Evolutionary conservation across 83 land plant genomes (phyloP), one percentile per base, ranked within the genome.

Genomic region (Larix sibirica): DNA sequence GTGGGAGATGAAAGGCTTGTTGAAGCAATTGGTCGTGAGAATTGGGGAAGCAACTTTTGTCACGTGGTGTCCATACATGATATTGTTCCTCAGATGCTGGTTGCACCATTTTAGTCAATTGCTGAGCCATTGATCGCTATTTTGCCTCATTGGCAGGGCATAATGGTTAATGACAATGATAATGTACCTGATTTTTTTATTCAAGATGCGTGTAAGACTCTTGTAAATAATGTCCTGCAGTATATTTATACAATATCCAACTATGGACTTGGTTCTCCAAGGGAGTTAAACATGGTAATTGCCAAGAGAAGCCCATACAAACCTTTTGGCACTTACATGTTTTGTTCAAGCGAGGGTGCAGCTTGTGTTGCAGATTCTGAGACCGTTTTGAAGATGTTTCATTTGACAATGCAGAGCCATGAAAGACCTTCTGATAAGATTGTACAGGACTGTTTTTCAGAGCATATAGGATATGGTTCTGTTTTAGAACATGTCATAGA

Each of bases 1-100:
- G 83, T 92, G 6, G 92, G 92, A 54, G 85, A 90, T 67, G 33
- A 36, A 33, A 77, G 85, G 14, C 79, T 90, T 50, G 50, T 54
- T 26, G 90, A 90, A 77, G 90, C 92, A 9, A 70, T 90, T 59
- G 54, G 80, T n/a, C 83, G 94, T 31, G 92, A 92, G 42, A 83
- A 80, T 50, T 90, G 94, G 94, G 77, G 86, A 14, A 10, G 64
- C 21, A 71, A 33, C 40, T 90, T 92, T 84, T 47, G 83, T 0
- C 86, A 92, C 56, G 87, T 90, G 63, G 89, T 90, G 62, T 81
- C 67, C 79, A 80, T 65, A 60, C 58, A 63, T 18, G 94, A 92
- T 81, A 82, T 92, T 58, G 73, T 90, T 20, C 94, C 94, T 21
- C 83, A 92, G 0, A 54, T 88, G 75, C 33, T 83, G 23, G 85